Conservation (phyloP, 225 moss, liverwort and hornwort species). For the Thuidium tamariscinum region DNA sequence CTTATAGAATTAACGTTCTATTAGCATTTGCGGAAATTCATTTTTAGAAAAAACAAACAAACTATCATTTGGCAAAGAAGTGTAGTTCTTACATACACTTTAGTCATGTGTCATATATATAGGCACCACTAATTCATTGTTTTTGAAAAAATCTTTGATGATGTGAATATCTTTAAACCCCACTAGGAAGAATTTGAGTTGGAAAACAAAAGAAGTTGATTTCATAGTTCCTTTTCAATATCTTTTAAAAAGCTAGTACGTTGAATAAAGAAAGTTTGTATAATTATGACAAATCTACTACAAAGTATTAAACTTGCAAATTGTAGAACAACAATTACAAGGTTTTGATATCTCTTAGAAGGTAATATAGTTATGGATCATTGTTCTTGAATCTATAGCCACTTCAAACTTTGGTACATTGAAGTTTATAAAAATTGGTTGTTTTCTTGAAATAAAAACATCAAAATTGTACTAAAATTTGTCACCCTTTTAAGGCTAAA, state of each 20-base stretch:
- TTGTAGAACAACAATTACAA: not conserved
- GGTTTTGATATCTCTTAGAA: not conserved
- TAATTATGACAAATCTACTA: not conserved
- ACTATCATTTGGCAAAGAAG: too few species aligned
- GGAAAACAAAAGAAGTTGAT: fast-evolving
- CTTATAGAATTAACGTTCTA: too few species aligned
- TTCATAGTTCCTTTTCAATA: not conserved
- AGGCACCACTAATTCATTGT: not conserved
- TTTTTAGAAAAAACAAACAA: too few species aligned
- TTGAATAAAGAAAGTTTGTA: not conserved
- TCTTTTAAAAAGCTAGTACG: not conserved
- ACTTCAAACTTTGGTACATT: too few species aligned
- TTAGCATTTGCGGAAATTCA: too few species aligned
- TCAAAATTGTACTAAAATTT: not conserved
- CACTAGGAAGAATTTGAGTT: not conserved
- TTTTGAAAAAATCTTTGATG: not conserved
- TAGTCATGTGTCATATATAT: not conserved
- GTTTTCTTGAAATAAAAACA: too few species aligned
- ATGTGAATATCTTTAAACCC: too few species aligned
- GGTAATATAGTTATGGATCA: not conserved
- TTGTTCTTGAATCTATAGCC: not conserved
- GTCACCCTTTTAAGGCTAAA: too few species aligned
- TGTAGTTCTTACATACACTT: too few species aligned
- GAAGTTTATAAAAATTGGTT: not conserved
- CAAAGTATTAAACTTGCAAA: not conserved